Evolutionary conservation across 2,329 filamentous ascomycete genomes (phyloP).

Genomic region (Knoxdaviesia proteae): DNA sequence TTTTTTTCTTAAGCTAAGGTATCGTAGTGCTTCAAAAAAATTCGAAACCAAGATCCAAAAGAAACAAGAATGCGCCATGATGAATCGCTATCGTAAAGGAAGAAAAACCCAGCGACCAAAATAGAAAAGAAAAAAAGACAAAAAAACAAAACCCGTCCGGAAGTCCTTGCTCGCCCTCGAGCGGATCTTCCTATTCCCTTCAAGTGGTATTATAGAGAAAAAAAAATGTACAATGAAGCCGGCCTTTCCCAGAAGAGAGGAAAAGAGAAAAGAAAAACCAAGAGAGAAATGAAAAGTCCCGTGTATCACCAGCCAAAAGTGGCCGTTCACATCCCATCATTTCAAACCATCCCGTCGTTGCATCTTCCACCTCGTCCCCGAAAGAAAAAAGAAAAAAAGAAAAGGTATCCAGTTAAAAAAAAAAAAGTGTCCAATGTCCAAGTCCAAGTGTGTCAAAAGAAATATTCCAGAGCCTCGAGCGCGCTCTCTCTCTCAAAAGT

Average conservation of each 20-base stretch:
- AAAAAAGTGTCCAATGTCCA: constrained; percentile 5
- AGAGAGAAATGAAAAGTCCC: not conserved
- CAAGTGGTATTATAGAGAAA: too few species aligned
- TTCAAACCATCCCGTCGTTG: not conserved
- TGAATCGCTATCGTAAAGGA: not conserved
- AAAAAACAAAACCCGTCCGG: constrained; percentile 10
- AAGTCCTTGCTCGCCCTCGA: not conserved
- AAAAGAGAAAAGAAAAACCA: not conserved
- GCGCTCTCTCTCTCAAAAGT: too few species aligned
- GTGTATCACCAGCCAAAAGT: not conserved
- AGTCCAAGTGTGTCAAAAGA: not conserved
- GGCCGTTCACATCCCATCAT: not conserved
- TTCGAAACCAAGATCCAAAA: too few species aligned
- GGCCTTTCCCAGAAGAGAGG: too few species aligned
- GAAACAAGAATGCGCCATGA: too few species aligned
- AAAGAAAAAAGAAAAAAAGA: constrained; percentile 8
- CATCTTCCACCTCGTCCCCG: not conserved
- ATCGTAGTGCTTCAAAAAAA: too few species aligned
- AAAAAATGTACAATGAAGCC: too few species aligned
- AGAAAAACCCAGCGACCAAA: constrained; percentile 4
- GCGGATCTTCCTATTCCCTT: too few species aligned
- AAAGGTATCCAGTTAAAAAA: constrained; percentile 10
- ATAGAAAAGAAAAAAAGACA: constrained; percentile 9
- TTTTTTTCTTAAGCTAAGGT: too few species aligned
- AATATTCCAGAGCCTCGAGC: not conserved